phyloP scores from a whole-genome alignment of 169 alveolate species.

The Plasmodium knowlesi region DNA sequence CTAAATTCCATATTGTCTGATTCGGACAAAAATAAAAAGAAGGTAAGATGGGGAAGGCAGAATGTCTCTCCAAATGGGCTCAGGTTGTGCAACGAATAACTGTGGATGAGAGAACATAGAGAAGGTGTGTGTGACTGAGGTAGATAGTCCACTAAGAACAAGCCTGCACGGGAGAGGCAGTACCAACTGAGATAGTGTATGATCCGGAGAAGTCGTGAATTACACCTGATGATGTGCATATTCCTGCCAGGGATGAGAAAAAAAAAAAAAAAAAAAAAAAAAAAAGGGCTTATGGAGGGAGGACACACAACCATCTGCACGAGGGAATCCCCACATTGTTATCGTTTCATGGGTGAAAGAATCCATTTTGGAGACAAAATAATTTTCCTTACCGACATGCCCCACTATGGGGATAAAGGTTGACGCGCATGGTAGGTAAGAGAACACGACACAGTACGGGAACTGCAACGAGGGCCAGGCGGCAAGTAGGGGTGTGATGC shows the following conservation, averaged over 20 bases:
- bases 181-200: constrained; percentile 43
- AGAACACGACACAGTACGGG: constrained; percentile 46
- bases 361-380: background rate
- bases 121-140: background rate
- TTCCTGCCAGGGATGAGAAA: background rate
- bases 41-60: background rate
- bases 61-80: background rate
- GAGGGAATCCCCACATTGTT: background rate
- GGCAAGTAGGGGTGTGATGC: background rate
- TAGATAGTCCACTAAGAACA: background rate
- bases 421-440: constrained; percentile 47
- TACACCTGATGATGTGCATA: constrained; percentile 32
- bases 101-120: background rate
- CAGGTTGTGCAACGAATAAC: background rate
- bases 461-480: background rate
- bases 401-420: constrained; percentile 54
- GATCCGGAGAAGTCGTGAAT: constrained; percentile 60
- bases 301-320: background rate
- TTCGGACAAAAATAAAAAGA: background rate
- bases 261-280: background rate
- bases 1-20: constrained; percentile 56
- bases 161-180: background rate
- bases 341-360: background rate
- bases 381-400: constrained; percentile 29
- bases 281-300: background rate